These are phyloP conservation scores for Candida adriatica DNA, from an alignment of 805 yeast species.

Conservation along the genomic window DNA sequence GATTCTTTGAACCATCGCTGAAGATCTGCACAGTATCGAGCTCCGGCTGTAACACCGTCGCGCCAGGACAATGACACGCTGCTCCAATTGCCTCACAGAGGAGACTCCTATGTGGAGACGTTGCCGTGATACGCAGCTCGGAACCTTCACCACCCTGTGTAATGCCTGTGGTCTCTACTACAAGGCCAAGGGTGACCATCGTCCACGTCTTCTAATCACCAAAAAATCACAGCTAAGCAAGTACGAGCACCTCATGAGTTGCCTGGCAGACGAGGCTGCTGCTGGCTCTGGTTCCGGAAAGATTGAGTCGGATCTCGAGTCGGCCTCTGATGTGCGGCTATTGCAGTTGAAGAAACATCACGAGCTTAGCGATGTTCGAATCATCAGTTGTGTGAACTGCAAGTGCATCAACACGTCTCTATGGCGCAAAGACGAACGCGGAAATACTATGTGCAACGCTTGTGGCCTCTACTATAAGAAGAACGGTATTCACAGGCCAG, in stretches of 20 bases:
- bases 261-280: conserved; percentile 4
- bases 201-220: conserved; percentile 59
- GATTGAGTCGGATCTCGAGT: conserved; percentile 2
- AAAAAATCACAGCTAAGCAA: conserved; percentile 16
- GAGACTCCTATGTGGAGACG: conserved; percentile 84
- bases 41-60: too few species aligned
- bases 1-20: too few species aligned
- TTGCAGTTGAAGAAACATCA: too few species aligned
- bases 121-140: conserved; percentile 58
- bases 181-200: conserved; percentile 63
- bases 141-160: conserved; percentile 64
- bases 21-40: too few species aligned
- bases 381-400: conserved; percentile 66
- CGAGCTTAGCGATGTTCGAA: conserved; percentile 9
- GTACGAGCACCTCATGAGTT: conserved; percentile 10
- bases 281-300: too few species aligned
- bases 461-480: conserved; percentile 81
- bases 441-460: conserved; percentile 89
- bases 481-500: conserved; percentile 16
- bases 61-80: conserved; percentile 6
- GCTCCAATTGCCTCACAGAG: conserved; percentile 63
- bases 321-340: conserved; percentile 7
- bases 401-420: conserved; percentile 85
- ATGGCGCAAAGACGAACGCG: conserved; percentile 88
- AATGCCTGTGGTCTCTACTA: conserved; percentile 82